Base-by-base conservation (phyloP, 2,329 filamentous ascomycete genomes). In the Pseudogymnoascus verrucosus region DNA sequence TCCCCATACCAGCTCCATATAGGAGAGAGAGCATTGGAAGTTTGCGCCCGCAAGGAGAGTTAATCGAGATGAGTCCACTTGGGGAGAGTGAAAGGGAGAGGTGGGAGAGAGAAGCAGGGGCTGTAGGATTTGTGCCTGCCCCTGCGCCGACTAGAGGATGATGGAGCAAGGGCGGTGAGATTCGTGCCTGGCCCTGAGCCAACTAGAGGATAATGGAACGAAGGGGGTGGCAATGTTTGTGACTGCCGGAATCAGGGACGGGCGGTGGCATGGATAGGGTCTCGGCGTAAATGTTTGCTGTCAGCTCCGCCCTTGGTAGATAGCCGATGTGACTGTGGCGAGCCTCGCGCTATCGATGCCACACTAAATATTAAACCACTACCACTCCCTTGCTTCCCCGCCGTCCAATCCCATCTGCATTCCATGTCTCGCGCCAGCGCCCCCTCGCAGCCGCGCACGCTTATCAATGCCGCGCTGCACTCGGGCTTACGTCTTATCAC, bases 391-490 rank as follows among this genome's bases (percentile, higher is more conserved):
- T 57, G 47, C 47, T 57, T 57, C 26, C 26, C 47, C n/a, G 19
- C n/a, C 11, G n/a, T 31, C 47, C 47, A 57, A 57, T 57, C 26
- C 47, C 47, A 57, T 10, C 47, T 31, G 47, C 47, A 19, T 34
- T 57, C 47, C 26, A 34, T 57, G 47, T 57, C 47, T 34, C 47
- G 47, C 47, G 47, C 21, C 26, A 57, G 47, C 14, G 47, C 14
- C 16, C n/a, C 51, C n/a, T 11, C n/a, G 6, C 51, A 28, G 51
- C 51, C 51, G 51, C 51, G 51, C 26, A 14, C 26, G 51, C 51
- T 36, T 57, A 57, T 57, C 51, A 57, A 57, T 57, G 51, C 51
- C 51, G 51, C 51, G 51, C 51, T 57, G 26, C 16, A n/a, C 51
- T 36, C 28, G 2, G 11, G n/a, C 51, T 34, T 34, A 10, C 28